phyloP scores from a whole-genome alignment of 169 alveolate genomes.

The Plasmodium berghei region DNA sequence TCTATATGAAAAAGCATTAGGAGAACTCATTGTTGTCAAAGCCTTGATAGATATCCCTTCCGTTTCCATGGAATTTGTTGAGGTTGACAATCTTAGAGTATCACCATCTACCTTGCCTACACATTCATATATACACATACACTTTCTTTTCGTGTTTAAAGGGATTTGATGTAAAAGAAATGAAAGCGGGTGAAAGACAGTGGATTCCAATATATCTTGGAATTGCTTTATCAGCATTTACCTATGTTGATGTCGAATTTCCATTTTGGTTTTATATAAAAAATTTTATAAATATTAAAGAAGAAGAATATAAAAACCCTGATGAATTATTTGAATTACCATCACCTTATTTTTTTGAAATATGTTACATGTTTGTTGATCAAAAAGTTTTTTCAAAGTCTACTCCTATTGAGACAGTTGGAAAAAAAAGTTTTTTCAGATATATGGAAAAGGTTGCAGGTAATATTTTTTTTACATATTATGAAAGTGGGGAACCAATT shows the following conservation, averaged over 20 bases:
- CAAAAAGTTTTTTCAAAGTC: conserved; percentile 70
- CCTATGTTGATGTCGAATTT: conserved; percentile 74
- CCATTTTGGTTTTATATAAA: conserved; percentile 77
- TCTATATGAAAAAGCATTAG: conserved; percentile 69
- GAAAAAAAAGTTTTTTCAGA: conserved; percentile 69
- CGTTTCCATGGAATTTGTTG: conserved; percentile 51
- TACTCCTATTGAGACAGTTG: conserved; percentile 77
- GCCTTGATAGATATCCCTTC: conserved; percentile 68
- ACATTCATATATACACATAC: not conserved
- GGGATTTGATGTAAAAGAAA: conserved; percentile 70
- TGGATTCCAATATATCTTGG: conserved; percentile 75
- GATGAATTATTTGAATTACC: conserved; percentile 69
- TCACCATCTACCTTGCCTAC: not conserved
- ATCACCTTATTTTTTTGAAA: conserved; percentile 77
- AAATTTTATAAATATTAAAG: conserved; percentile 66
- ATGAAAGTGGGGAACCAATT: no score
- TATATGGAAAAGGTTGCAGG: conserved; percentile 77
- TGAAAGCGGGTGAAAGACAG: conserved; percentile 77
- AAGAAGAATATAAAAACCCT: conserved; percentile 69
- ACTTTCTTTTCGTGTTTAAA: not conserved
- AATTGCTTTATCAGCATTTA: conserved; percentile 54
- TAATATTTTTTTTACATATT: not conserved
- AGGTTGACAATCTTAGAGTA: not conserved
- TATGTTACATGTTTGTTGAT: conserved; percentile 74
- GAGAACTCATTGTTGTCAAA: conserved; percentile 74